Evolutionary conservation across 495 filamentous ascomycete species (phyloP).

Genomic region (Mycothermus thermophilus): DNA sequence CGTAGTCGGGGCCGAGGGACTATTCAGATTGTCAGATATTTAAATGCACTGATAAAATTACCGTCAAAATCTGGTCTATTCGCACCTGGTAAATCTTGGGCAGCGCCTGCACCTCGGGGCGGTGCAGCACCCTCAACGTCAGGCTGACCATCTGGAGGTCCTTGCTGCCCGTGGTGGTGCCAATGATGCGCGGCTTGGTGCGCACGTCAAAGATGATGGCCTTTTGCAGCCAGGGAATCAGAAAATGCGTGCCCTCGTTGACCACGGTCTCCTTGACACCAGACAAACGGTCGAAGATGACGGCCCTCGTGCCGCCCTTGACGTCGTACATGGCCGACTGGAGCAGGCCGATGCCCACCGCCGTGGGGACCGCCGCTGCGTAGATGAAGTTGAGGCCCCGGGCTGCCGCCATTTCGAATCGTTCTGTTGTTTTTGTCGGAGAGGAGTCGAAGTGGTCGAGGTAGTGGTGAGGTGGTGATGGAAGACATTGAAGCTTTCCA

Average conservation of each 20-base stretch:
- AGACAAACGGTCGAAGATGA: constrained; percentile 92
- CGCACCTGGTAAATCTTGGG: constrained; percentile 97
- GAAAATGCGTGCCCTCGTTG: constrained; percentile 95
- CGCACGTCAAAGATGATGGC: constrained; percentile 95
- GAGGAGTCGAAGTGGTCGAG: background rate
- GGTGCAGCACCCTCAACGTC: constrained; percentile 88
- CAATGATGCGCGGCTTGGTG: constrained; percentile 92
- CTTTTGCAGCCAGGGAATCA: constrained; percentile 90
- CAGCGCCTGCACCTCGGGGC: constrained; percentile 81
- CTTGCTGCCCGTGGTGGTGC: constrained; percentile 96
- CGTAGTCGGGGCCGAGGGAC: constrained; percentile 89
- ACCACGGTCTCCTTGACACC: constrained; percentile 87
- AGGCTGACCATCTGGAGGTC: constrained; percentile 99
- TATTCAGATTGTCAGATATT: constrained; percentile 8
- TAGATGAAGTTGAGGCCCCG: constrained; percentile 49
- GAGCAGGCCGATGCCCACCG: constrained; percentile 45
- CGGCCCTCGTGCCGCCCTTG: constrained; percentile 79
- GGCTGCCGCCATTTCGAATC: constrained; percentile 34
- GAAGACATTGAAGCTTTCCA: no score
- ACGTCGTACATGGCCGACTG: constrained; percentile 90
- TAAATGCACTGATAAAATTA: background rate
- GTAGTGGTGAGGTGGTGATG: constrained; percentile 4
- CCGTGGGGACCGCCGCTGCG: constrained; percentile 56
- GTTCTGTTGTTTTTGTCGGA: constrained; percentile 8
- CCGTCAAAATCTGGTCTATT: constrained; percentile 37